Evolutionary conservation across 1,139 yeast species (phyloP).

Genomic region (Groenewaldozyma sp.): DNA sequence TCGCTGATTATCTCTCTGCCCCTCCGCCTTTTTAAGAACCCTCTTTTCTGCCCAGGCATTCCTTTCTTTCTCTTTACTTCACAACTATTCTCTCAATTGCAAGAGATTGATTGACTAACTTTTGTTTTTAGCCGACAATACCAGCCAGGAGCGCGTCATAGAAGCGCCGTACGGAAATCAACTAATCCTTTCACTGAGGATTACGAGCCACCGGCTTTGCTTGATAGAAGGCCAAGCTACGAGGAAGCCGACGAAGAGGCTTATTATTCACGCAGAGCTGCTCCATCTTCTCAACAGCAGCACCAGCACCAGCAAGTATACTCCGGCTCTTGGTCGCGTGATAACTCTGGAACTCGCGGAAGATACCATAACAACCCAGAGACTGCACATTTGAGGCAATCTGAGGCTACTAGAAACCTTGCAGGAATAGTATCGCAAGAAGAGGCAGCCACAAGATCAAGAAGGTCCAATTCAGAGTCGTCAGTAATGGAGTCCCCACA

Average conservation of each 20-base stretch:
- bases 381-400: slow-evolving; percentile 5
- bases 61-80: neutral
- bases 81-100: neutral
- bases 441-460: neutral
- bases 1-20: too few species aligned
- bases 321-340: neutral
- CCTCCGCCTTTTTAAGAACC: too few species aligned
- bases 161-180: slow-evolving; percentile 15
- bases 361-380: neutral
- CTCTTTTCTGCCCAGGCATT: too few species aligned
- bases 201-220: neutral
- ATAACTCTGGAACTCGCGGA: neutral
- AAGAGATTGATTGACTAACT: neutral
- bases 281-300: slow-evolving; percentile 4
- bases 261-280: neutral
- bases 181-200: slow-evolving; percentile 30
- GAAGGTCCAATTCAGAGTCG: slow-evolving; percentile 23
- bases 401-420: slow-evolving; percentile 2
- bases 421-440: slow-evolving; percentile 1
- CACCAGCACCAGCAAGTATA: neutral
- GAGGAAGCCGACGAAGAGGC: slow-evolving; percentile 10
- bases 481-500: slow-evolving; percentile 19
- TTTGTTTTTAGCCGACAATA: slow-evolving; percentile 13
- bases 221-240: slow-evolving; percentile 2
- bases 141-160: slow-evolving; percentile 10